phyloP scores from a whole-genome alignment of 192 early-diverging fungal genomes.

The Linnemannia elongata region DNA sequence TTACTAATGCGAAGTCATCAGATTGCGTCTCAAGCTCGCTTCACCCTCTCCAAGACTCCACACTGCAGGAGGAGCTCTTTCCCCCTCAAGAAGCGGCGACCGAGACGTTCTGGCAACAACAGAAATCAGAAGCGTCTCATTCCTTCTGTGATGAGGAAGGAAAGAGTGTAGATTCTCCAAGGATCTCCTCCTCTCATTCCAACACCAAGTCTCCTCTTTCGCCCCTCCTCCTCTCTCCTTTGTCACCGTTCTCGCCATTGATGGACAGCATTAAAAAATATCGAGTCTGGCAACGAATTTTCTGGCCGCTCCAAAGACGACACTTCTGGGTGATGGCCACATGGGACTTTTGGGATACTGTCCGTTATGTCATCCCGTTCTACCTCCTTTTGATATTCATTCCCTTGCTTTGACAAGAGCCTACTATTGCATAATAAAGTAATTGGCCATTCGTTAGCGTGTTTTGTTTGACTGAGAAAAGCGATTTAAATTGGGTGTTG shows the following conservation, averaged over 20 bases:
- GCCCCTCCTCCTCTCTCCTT: not conserved
- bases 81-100: not conserved
- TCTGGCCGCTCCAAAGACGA: not conserved
- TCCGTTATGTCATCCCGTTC: not conserved
- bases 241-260: not conserved
- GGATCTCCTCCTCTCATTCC: not conserved
- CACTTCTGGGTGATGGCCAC: conserved; percentile 11
- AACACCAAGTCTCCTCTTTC: not conserved
- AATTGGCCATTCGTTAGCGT: too few species aligned
- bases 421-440: too few species aligned
- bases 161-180: conserved; percentile 2
- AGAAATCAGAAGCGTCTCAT: not conserved
- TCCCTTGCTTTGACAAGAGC: conserved; percentile 7
- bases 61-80: not conserved
- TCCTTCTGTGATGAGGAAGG: not conserved
- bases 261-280: not conserved
- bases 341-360: not conserved
- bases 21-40: not conserved
- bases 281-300: not conserved
- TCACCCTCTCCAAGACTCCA: not conserved
- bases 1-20: not conserved
- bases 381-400: conserved; percentile 14
- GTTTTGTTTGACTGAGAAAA: too few species aligned
- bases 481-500: too few species aligned
- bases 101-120: not conserved